Percentiles rank a stretch among this genome's conserved stretches.
These are phyloP conservation scores for Ramalina intermedia DNA, from an alignment of 495 filamentous ascomycete species.

Conservation along the genomic window DNA sequence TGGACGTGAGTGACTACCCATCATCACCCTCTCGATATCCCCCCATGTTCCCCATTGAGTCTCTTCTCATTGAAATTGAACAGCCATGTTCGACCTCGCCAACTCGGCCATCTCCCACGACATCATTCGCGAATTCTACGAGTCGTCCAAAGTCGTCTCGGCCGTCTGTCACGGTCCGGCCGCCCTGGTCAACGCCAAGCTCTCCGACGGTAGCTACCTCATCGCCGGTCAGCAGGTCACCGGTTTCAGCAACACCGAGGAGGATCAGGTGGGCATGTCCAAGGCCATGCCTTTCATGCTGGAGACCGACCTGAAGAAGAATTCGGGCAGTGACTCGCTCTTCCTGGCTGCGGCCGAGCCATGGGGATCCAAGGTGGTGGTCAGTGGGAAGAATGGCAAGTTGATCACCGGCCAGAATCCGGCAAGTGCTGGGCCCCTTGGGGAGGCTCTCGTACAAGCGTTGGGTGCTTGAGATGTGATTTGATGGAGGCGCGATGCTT, in stretches of 20 bases:
- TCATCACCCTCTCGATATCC: not conserved
- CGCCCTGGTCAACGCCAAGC: slow-evolving; percentile 43
- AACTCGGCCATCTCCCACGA: slow-evolving; percentile 33
- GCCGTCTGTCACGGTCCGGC: slow-evolving; percentile 59
- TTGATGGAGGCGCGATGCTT: too few relatives aligned
- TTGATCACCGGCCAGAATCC: slow-evolving; percentile 71
- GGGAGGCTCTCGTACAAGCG: slow-evolving; percentile 21
- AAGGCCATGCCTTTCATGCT: slow-evolving; percentile 47
- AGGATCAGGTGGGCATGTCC: slow-evolving; percentile 35
- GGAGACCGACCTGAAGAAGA: slow-evolving; percentile 40
- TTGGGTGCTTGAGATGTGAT: too few relatives aligned
- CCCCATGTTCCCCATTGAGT: not conserved
- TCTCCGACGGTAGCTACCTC: slow-evolving; percentile 34
- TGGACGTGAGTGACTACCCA: slow-evolving; percentile 38
- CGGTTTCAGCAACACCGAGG: slow-evolving; percentile 55
- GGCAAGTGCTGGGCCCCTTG: slow-evolving; percentile 44
- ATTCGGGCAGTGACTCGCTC: slow-evolving; percentile 27
- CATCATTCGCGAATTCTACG: slow-evolving; percentile 46
- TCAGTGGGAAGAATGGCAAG: slow-evolving; percentile 38
- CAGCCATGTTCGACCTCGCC: slow-evolving; percentile 58
- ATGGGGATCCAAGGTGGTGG: slow-evolving; percentile 42
- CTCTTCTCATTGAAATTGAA: not conserved
- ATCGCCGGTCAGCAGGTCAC: slow-evolving; percentile 45
- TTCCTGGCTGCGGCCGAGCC: slow-evolving; percentile 44
- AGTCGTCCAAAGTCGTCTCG: slow-evolving; percentile 43